These are phyloP conservation scores for Liriodendron chinense DNA, from an alignment of 164 flowering plant species.

Conservation along the genomic window DNA sequence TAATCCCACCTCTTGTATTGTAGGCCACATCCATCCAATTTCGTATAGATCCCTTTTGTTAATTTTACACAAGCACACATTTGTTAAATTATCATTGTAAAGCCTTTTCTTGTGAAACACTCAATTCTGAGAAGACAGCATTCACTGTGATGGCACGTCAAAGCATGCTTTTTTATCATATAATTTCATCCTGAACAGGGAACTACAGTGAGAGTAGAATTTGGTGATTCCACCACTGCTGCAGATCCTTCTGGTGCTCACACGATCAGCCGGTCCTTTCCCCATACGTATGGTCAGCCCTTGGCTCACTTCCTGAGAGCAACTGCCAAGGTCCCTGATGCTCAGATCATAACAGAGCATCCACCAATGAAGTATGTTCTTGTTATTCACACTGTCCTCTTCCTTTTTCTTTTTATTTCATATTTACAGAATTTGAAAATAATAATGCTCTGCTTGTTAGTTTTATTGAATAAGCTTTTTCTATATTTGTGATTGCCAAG, in stretches of 20 bases:
- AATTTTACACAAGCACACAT: no score
- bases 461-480: no score
- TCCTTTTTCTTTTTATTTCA: no score
- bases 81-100: no score
- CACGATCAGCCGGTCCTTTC: slow-evolving; percentile 58
- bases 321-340: slow-evolving; percentile 76
- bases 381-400: not conserved
- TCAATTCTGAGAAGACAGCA: not conserved
- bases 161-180: not conserved
- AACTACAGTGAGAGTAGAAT: slow-evolving; percentile 88
- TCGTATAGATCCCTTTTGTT: no score
- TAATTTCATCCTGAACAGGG: slow-evolving; percentile 48
- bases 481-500: no score
- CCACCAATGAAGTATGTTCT: slow-evolving; percentile 64
- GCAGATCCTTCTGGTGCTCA: slow-evolving; percentile 63
- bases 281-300: slow-evolving; percentile 91
- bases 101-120: not conserved
- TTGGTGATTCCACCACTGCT: slow-evolving; percentile 78
- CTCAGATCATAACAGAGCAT: slow-evolving; percentile 85
- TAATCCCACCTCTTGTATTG: no score
- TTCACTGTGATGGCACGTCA: not conserved
- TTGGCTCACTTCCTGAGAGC: slow-evolving; percentile 86
- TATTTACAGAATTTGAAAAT: no score
- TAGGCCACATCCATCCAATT: no score
- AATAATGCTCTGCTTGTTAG: no score